These are phyloP conservation scores for Salix arbutifolia DNA, from an alignment of 345 rosid genomes.

Conservation along the genomic window DNA sequence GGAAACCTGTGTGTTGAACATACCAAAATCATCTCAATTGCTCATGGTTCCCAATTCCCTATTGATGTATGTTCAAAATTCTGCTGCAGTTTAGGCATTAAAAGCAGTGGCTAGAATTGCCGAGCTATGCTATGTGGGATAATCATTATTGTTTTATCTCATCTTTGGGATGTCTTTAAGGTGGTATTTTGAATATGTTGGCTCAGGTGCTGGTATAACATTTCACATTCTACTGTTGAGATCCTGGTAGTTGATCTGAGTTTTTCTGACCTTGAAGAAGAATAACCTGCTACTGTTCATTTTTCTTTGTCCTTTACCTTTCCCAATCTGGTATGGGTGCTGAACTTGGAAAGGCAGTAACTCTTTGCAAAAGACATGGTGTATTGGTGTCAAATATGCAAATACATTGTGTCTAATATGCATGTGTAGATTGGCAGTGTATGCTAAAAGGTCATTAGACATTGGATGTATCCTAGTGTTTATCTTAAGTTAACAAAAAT, in stretches of 20 bases:
- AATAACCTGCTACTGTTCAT: constrained; percentile 12
- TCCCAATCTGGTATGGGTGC: constrained; percentile 9
- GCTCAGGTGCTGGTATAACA: constrained; percentile 63
- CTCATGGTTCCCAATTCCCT: neutral
- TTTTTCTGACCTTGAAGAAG: constrained; percentile 44
- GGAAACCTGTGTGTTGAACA: neutral
- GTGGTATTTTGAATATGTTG: constrained; percentile 48
- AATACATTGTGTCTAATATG: neutral
- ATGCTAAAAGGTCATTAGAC: neutral
- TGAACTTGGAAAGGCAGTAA: constrained; percentile 2
- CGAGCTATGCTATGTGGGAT: constrained; percentile 16
- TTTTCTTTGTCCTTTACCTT: neutral
- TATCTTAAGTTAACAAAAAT: neutral
- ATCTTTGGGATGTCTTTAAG: constrained; percentile 30
- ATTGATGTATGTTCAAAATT: neutral
- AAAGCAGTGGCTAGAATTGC: neutral
- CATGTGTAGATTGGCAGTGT: neutral
- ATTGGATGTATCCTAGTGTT: neutral
- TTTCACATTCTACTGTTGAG: constrained; percentile 49
- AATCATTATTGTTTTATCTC: constrained; percentile 4
- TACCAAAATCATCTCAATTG: neutral
- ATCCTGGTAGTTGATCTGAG: constrained; percentile 50
- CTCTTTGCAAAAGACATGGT: neutral
- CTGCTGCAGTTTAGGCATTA: neutral
- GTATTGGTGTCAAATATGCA: neutral